Base-by-base conservation (phyloP, 163 green algal species). In the Coccomyxa subellipsoidea region DNA sequence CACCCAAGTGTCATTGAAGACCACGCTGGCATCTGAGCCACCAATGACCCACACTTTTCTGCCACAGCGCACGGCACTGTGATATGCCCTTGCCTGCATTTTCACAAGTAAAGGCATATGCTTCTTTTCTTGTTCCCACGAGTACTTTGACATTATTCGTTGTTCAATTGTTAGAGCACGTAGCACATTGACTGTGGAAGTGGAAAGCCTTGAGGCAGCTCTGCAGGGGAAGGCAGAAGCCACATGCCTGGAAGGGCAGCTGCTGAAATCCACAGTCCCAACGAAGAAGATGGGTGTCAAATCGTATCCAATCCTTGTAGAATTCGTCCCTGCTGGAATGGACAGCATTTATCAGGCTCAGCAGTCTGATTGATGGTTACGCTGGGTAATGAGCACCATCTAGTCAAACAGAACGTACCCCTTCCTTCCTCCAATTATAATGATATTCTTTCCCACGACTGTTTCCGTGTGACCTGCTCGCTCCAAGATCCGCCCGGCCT, bases 281-380 rank as follows among this genome's bases (percentile, higher is more conserved):
- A 8, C 70, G 31, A 0, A n/a, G 32, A 8, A 40, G 23, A 7
- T 38, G 32, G 9, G 70, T 77, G 32, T 77, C 70, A 15, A 77
- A 77, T n/a, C 70, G 32, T 39, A 77, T n/a, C 31, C 39, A 31
- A 23, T 77, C 70, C n/a, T 27, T 77, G 70, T 77, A 77, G 32
- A 77, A 77, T 10, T 15, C 32, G 12, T 53, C n/a, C 70, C 70
- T 77, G 70, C 4, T 77, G 4, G 23, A 59, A 40, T 8, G 7
- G 7, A 25, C 70, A 77, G 32, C 18, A n/a, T n/a, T n/a, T n/a
- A 75, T 15, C 66, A n/a, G 12, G 23, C 7, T 31, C 66, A 75
- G 66, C 25, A 75, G 23, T n/a, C 8, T n/a, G 23, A 36, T 36
- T 31, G 32, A 8, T 12, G 18, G 66, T 34, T n/a, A 8, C 27